A percentile compares a stretch with the other conserved stretches of the same genome.
Conservation (phyloP, 2,329 filamentous ascomycete genomes). For the Geoglossum cookeanum region DNA sequence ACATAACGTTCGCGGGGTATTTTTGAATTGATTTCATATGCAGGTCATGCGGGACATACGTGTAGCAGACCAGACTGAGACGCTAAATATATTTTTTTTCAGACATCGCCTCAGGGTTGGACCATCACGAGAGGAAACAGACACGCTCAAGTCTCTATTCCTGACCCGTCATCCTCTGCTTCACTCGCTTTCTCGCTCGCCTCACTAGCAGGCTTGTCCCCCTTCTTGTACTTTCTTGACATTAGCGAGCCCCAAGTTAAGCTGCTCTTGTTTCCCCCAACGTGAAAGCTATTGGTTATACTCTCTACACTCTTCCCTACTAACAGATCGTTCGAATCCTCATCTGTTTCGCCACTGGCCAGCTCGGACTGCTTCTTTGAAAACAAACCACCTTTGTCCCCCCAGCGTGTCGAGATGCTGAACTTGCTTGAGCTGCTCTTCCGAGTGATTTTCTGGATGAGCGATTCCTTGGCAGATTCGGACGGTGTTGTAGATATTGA, state of each 20-base stretch:
- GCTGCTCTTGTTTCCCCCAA: constrained; percentile 23
- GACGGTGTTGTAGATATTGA: constrained; percentile 37
- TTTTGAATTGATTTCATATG: too few relatives aligned
- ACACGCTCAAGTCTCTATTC: neutral
- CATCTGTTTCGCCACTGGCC: constrained; percentile 1
- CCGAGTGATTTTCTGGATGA: constrained; percentile 32
- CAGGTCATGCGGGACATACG: too few relatives aligned
- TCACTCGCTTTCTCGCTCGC: constrained; percentile 25
- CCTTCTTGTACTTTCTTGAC: constrained; percentile 26
- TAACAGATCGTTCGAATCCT: constrained; percentile 13
- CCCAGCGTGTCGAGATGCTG: constrained; percentile 25
- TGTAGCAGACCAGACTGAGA: too few relatives aligned
- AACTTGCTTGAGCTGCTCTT: constrained; percentile 32
- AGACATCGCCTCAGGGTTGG: too few relatives aligned
- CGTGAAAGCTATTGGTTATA: constrained; percentile 21
- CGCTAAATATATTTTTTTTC: too few relatives aligned
- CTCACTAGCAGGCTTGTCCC: constrained; percentile 23
- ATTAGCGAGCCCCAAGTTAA: constrained; percentile 25
- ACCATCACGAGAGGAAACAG: neutral
- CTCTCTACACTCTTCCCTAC: constrained; percentile 26
- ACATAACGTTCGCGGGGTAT: too few relatives aligned
- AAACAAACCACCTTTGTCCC: constrained; percentile 28
- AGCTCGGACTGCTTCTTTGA: constrained; percentile 15
- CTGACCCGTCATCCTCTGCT: constrained; percentile 21
- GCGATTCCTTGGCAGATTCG: constrained; percentile 34